phyloP scores from a whole-genome alignment of 208 protist genomes.

The Sergeia podlipaevii region DNA sequence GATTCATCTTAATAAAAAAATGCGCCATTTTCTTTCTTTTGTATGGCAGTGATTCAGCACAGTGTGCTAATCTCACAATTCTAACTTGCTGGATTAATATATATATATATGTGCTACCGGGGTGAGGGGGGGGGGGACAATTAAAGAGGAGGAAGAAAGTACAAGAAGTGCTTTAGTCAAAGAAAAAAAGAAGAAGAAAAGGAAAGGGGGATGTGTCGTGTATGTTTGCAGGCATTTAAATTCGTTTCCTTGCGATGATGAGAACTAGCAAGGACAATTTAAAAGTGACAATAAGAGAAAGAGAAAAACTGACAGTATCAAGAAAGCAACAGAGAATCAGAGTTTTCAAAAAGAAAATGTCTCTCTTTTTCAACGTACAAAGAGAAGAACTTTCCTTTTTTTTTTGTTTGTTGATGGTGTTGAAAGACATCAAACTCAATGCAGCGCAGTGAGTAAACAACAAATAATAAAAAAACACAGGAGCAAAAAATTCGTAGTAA shows the following conservation, averaged over 20 bases:
- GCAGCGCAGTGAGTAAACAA: no score
- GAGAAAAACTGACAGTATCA: not conserved
- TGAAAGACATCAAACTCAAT: no score
- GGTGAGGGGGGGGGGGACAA: not conserved
- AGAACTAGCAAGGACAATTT: no score
- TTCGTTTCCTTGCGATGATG: no score
- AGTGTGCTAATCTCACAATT: not conserved
- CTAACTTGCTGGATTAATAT: no score
- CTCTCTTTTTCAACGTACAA: not conserved
- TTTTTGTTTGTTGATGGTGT: no score
- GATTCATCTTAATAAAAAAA: slow-evolving; percentile 16
- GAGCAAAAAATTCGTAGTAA: no score
- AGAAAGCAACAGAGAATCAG: slow-evolving; percentile 1
- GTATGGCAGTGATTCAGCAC: not conserved
- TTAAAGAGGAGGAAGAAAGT: not conserved
- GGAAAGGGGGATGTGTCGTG: no score
- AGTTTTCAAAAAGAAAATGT: not conserved
- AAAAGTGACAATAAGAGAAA: slow-evolving; percentile 1
- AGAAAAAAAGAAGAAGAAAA: slow-evolving; percentile 10
- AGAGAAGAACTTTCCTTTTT: not conserved
- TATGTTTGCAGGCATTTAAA: no score
- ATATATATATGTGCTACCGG: not conserved
- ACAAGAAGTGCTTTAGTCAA: not conserved
- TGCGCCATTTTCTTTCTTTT: not conserved
- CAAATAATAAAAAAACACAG: no score